Evolutionary conservation across 768 basidiomycete genomes (phyloP), one percentile per base, ranked within the genome.

Genomic region (Kwoniella sp.): DNA sequence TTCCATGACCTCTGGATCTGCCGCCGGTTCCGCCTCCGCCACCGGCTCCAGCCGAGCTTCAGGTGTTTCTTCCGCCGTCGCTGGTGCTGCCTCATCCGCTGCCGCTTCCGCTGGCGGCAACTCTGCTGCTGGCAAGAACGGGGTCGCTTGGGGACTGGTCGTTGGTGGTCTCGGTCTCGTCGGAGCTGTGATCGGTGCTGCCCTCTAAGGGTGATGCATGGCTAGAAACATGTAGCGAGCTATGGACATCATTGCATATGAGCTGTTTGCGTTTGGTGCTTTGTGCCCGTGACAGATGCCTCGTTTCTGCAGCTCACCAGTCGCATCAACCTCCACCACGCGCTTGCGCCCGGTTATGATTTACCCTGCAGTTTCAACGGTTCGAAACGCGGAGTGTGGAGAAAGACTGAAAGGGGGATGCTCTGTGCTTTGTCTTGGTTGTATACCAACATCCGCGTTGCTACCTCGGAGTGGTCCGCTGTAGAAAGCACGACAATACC

Each of bases 161-260:
- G 54, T 67, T 22, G 65, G 65, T 28, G 62, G 54, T 25, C 42
- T 62, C 9, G 65, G 65, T 55, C 48, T 67, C 31, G 60, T 60
- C 15, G 65, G 65, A n/a, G 54, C 57, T 45, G 45, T 67, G n/a
- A n/a, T 64, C 20, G 62, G 65, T 23, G 65, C 65, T 41, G 52
- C 41, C 22, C 31, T 54, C 14, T 50, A 38, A 33, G 48, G 5
- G 34, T 28, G 4, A 25, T 31, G 38, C 10, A 20, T 10, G 42
- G 7, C 14, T 48, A 32, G 31, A 15, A 11, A 34, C 29, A 46
- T 45, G 15, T n/a, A n/a, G n/a, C 27, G 23, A 19, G 37, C 17
- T 38, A 38, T 38, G 37, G 37, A 38, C 37, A 20, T 38, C 23
- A 38, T 3, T 3, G 5, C 11, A 38, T 38, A n/a, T n/a, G n/a